Percentiles rank a stretch among this genome's conserved stretches.
Conservation (phyloP, 352 stramenopile species). For the Phytophthora crassamura region DNA sequence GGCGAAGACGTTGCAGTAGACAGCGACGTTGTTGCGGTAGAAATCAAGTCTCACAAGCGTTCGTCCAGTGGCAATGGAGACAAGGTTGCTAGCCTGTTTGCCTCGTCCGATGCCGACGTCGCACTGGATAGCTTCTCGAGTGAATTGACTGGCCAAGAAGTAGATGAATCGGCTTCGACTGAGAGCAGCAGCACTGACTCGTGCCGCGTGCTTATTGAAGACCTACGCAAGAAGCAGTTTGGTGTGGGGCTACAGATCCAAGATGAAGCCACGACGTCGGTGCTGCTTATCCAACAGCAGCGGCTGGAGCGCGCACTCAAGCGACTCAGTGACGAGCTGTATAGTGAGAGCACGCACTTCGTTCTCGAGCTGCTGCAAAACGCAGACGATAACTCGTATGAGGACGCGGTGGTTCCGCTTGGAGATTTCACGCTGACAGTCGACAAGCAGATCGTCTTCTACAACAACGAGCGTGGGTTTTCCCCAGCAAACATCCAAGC, state of each 20-base stretch:
- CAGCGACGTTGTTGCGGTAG: background rate
- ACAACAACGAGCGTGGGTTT: slow-evolving; percentile 89
- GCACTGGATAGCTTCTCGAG: slow-evolving; percentile 20
- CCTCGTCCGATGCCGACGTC: slow-evolving; percentile 8
- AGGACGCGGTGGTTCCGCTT: slow-evolving; percentile 42
- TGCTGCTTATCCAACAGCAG: slow-evolving; percentile 79
- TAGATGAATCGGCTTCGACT: slow-evolving; percentile 1
- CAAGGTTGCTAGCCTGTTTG: slow-evolving; percentile 4
- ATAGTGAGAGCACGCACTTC: slow-evolving; percentile 90
- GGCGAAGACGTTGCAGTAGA: background rate
- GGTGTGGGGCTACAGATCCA: slow-evolving; percentile 75
- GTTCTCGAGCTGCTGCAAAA: slow-evolving; percentile 91
- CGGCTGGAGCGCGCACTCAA: slow-evolving; percentile 86
- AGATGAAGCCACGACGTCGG: slow-evolving; percentile 58
- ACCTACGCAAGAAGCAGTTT: slow-evolving; percentile 78
- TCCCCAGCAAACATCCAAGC: slow-evolving; percentile 76
- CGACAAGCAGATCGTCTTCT: slow-evolving; percentile 68
- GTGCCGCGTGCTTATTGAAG: slow-evolving; percentile 64
- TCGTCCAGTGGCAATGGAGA: background rate
- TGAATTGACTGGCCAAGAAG: background rate
- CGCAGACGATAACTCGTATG: slow-evolving; percentile 86
- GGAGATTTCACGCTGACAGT: slow-evolving; percentile 69
- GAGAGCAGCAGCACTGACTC: slow-evolving; percentile 14
- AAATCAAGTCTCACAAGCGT: background rate
- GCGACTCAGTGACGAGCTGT: slow-evolving; percentile 85